Base-by-base conservation (phyloP, 108 stramenopile genomes). In the Hondaea fermentalgiana region DNA sequence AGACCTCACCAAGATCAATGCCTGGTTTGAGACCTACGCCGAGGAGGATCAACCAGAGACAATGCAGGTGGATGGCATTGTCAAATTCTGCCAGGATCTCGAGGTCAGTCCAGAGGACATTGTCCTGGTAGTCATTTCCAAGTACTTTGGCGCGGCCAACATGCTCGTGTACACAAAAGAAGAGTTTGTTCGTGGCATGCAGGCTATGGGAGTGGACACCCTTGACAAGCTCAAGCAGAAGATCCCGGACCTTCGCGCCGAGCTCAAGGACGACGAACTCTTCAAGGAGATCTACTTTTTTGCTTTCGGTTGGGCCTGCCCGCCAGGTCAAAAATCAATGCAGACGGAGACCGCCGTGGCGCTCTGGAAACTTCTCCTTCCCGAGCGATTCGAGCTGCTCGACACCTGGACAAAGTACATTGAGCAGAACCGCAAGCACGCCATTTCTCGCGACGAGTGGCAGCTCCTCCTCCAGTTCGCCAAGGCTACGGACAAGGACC, bases 391-490 rank as follows among this genome's bases (percentile, higher is more conserved):
- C 49, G 76, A 8, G 6, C 76, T 83, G 19, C 76, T 83, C 51
- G 28, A 83, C n/a, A 28, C 19, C 6, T 83, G 76, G 76, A 83
- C 19, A n/a, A 28, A 83, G 25, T 83, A 83, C 76, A 83, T 83
- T 83, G 45, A 53, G 76, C n/a, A 83, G 23, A 47, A 83, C 23
- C 45, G 76, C 49, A 83, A 83, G 51, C 76, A 83, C 51, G 76
- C 76, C n/a, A 83, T 83, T 23, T 83, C 76, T 12, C 45, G 51
- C 23, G 76, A 83, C 76, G 76, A 83, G 51, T 83, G 76, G 76
- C 76, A 83, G 76, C 76, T 83, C 49, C 76, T 83, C 6, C 76
- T 83, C 23, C 49, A 83, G 76, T 83, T 83, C 28, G 76, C 76
- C 19, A 83, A 35, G 51, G n/a, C 76, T 12, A 53, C 51, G 12